Evolutionary conservation across 352 stramenopile species (phyloP).

Genomic region (Hyaloperonospora arabidopsidis): DNA sequence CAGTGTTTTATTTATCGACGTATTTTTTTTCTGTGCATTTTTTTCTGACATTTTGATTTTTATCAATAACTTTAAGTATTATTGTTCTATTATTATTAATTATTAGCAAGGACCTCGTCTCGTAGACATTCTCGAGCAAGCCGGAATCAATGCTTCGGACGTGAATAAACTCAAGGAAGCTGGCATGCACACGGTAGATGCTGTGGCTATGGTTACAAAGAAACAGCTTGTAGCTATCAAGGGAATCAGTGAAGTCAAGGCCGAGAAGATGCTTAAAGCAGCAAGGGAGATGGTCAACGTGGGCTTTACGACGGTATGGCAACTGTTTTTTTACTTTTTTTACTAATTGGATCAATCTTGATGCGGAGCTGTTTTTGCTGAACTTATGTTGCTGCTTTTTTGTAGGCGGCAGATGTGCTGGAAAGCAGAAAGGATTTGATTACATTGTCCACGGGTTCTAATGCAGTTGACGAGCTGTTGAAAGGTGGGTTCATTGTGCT

Average conservation of each 20-base stretch:
- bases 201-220: slow-evolving; percentile 95
- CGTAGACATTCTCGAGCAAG: slow-evolving; percentile 90
- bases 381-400: too few species aligned
- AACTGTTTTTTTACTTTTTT: background rate
- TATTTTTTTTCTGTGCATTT: background rate
- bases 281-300: slow-evolving; percentile 96
- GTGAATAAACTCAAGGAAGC: slow-evolving; percentile 97
- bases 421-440: slow-evolving; percentile 90
- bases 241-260: slow-evolving; percentile 98
- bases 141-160: slow-evolving; percentile 95
- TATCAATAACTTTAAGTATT: slow-evolving; percentile 3
- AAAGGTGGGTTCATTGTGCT: slow-evolving; percentile 41
- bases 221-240: slow-evolving; percentile 97
- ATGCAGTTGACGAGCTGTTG: slow-evolving; percentile 83
- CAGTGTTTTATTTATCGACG: slow-evolving; percentile 1
- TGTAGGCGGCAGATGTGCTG: slow-evolving; percentile 80
- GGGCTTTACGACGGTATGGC: slow-evolving; percentile 96
- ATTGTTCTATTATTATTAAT: slow-evolving; percentile 7
- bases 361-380: slow-evolving; percentile 6
- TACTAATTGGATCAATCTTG: too few species aligned
- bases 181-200: slow-evolving; percentile 97
- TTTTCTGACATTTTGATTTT: background rate
- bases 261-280: slow-evolving; percentile 97
- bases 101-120: slow-evolving; percentile 61
- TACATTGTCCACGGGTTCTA: slow-evolving; percentile 89